Base-by-base conservation (phyloP, 192 early-diverging fungal species). In the Spizellomyces sp. region DNA sequence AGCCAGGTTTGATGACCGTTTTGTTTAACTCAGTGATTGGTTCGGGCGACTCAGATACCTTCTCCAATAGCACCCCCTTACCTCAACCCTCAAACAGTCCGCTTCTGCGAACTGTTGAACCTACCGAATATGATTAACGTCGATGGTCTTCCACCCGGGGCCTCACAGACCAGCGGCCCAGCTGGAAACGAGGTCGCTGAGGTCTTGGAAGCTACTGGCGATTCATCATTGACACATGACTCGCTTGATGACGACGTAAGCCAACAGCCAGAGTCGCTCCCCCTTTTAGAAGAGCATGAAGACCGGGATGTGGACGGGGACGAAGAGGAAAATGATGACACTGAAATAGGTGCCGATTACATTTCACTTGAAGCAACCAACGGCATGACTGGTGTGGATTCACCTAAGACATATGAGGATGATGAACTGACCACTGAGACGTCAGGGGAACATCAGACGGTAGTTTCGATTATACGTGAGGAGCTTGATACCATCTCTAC, bases 41-140 rank as follows among this genome's bases (percentile, higher is more conserved):
- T 41, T 60, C 9, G 17, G 9, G 17, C 63, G 12, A n/a, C 64
- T 36, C 27, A 36, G 1, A 36, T 36, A 62, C 15, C 65, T 81
- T 76, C 19, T 61, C n/a, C 0, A 9, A 15, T 61, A 83, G 83
- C 63, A 19, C 12, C 27, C 5, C 64, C 80, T n/a, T 88, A 90
- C 44, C 71, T 84, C 6, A 98, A 96, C 75, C 94, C 94, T 4
- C 96, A 98, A 76, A 97, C 94, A 7, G 84, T 79, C 5, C 81
- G 72, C 9, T 90, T 97, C 58, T 94, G 92, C 74, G 69, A 80
- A 0, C 75, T 91, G 77, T 54, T 96, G 9, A 83, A 84, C 14
- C 84, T 97, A 14, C 58, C 79, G 27, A 93, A 92, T 72, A 83
- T 83, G 64, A 89, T 93, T 72, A 93, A 93, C 75, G 56, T 71